Base-by-base conservation (phyloP, 78 protist genomes). In the Chrysochromulina parva region DNA sequence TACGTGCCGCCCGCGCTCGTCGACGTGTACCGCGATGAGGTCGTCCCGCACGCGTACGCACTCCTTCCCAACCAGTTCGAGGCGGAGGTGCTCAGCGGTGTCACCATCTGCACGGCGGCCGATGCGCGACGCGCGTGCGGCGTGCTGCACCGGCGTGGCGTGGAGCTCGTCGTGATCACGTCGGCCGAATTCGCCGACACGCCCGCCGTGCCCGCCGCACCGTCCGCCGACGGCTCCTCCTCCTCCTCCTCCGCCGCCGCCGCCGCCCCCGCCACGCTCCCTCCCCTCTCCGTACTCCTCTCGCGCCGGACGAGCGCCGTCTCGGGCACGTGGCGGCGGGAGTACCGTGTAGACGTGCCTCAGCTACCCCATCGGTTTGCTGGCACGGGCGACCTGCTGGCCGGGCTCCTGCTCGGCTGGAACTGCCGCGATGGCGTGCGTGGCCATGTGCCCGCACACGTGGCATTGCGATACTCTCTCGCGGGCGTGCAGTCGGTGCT, bases 51-150 rank as follows among this genome's bases (percentile, higher is more conserved):
- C 58, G 97, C 98, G 54, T 91, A 90, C 59, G 85, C 93, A 22
- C 67, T 95, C 65, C 90, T 93, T n/a, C 98, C 96, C 14, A 96
- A 96, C 69, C 96, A 95, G 74, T 94, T 93, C 22, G 98, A 96
- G 87, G 92, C 87, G 50, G 98, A 94, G 93, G 62, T 28, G 28
- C 59, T 95, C 20, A 86, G 94, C 16, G 96, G 93, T n/a, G 22
- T 57, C 14, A 80, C 67, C 47, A 93, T 96, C 28, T 24, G 62
- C 10, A 80, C 85, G 38, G 90, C 60, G 55, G 74, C 54, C 19
- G 96, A 94, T 69, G 94, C 92, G 50, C 53, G 71, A 14, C 24
- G 5, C 14, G 97, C 96, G 0, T 85, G 92, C 26, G 94, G 90
- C 28, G 1, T 0, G 48, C 66, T 95, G 20, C 97, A 95, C 92